phyloP scores from a whole-genome alignment of 163 green algal genomes.

The Chlorella variabilis region DNA sequence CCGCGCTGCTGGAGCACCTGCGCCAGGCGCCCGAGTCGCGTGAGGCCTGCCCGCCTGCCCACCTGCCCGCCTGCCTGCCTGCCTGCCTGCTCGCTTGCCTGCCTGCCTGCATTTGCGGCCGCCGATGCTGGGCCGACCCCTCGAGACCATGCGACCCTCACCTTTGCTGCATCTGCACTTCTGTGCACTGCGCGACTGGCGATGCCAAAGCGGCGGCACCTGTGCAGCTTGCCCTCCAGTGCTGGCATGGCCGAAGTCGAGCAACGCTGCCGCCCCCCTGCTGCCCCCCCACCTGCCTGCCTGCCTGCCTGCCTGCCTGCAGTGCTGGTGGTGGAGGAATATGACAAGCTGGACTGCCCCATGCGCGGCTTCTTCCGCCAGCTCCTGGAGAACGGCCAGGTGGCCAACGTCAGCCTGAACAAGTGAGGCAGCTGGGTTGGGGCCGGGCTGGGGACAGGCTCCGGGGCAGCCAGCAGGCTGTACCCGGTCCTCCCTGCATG shows the following conservation, averaged over 20 bases:
- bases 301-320: background rate
- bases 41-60: background rate
- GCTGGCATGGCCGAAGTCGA: no score
- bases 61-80: background rate
- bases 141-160: no score
- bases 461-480: background rate
- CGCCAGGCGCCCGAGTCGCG: constrained; percentile 53
- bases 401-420: constrained; percentile 63
- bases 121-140: no score
- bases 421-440: constrained; percentile 31
- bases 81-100: background rate
- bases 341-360: constrained; percentile 93
- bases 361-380: constrained; percentile 82
- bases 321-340: constrained; percentile 94
- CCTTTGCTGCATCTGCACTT: no score
- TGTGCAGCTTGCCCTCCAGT: no score
- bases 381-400: constrained; percentile 75
- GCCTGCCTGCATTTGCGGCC: no score
- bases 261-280: background rate
- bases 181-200: background rate
- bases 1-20: constrained; percentile 72
- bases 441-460: background rate
- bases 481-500: no score
- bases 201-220: no score
- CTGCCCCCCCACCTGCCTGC: background rate